Conservation (phyloP, 805 yeast species). For the Ogataea zsoltii region DNA sequence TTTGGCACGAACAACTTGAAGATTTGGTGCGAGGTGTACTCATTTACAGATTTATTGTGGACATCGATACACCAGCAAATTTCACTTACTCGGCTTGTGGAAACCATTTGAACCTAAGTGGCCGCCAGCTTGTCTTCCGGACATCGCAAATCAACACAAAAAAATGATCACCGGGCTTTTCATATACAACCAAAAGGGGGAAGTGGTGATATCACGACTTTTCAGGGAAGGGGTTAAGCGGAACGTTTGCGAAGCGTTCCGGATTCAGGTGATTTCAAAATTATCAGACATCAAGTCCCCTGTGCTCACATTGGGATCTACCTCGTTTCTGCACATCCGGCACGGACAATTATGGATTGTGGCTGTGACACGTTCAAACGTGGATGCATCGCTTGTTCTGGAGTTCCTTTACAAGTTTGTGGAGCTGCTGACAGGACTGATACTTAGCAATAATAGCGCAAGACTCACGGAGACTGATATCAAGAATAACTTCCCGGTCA, state of each 20-base stretch:
- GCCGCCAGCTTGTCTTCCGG: too few species aligned
- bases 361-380: slow-evolving; percentile 86
- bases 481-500: slow-evolving; percentile 62
- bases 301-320: slow-evolving; percentile 83
- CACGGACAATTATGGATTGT: slow-evolving; percentile 71
- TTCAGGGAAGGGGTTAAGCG: slow-evolving; percentile 75
- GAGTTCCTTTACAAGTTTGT: slow-evolving; percentile 74
- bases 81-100: too few species aligned
- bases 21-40: slow-evolving; percentile 6
- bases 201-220: slow-evolving; percentile 72
- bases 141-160: too few species aligned
- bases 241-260: slow-evolving; percentile 81
- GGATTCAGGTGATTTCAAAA: slow-evolving; percentile 85
- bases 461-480: slow-evolving; percentile 49
- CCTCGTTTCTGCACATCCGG: slow-evolving; percentile 81
- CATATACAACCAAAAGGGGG: slow-evolving; percentile 78
- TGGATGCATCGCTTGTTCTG: slow-evolving; percentile 76
- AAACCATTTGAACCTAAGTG: too few species aligned
- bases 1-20: background rate
- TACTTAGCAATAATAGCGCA: slow-evolving; percentile 30
- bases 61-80: too few species aligned
- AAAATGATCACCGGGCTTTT: slow-evolving; percentile 85
- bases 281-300: slow-evolving; percentile 58
- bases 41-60: too few species aligned
- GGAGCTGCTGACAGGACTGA: slow-evolving; percentile 45